Evolutionary conservation across 495 filamentous ascomycete genomes (phyloP).

Genomic region (Baudoinia panamericana): DNA sequence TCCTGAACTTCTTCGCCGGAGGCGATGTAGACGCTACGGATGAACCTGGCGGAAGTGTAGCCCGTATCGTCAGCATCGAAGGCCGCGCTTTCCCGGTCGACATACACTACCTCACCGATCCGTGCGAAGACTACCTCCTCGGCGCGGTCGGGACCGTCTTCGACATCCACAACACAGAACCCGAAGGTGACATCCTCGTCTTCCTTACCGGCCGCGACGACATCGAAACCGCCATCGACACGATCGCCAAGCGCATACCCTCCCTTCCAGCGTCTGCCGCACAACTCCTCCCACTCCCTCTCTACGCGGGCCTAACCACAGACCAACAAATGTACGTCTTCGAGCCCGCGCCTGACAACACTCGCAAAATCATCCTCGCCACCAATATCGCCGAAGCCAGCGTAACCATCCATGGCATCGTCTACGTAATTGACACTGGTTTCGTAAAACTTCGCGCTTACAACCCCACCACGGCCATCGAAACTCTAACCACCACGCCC

Average conservation of each 20-base stretch:
- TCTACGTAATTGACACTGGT: slow-evolving; percentile 35
- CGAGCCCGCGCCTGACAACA: slow-evolving; percentile 27
- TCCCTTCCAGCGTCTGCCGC: slow-evolving; percentile 16
- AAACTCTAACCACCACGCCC: slow-evolving; percentile 73
- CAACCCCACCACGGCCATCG: slow-evolving; percentile 79
- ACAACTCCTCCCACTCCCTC: slow-evolving; percentile 25
- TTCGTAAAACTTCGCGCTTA: slow-evolving; percentile 86
- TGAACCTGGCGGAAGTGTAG: slow-evolving; percentile 22
- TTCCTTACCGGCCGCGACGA: slow-evolving; percentile 34
- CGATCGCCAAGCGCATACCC: slow-evolving; percentile 25
- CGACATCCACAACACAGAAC: slow-evolving; percentile 81
- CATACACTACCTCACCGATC: slow-evolving; percentile 66
- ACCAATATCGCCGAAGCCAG: slow-evolving; percentile 36
- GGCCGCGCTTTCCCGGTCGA: slow-evolving; percentile 90
- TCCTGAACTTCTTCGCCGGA: slow-evolving; percentile 64
- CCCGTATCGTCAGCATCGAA: slow-evolving; percentile 72
- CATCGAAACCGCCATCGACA: slow-evolving; percentile 28
- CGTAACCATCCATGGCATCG: slow-evolving; percentile 33
- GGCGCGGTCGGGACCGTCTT: slow-evolving; percentile 77
- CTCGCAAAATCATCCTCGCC: slow-evolving; percentile 29
- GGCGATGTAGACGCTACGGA: slow-evolving; percentile 34
- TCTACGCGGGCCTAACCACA: slow-evolving; percentile 30
- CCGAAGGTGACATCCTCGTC: slow-evolving; percentile 70
- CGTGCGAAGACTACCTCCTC: slow-evolving; percentile 80
- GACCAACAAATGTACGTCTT: slow-evolving; percentile 35